Percentiles rank a stretch among this genome's conserved stretches.
These are phyloP conservation scores for Phaseolus coccineus DNA, from an alignment of 331 rosid species.

Conservation along the genomic window DNA sequence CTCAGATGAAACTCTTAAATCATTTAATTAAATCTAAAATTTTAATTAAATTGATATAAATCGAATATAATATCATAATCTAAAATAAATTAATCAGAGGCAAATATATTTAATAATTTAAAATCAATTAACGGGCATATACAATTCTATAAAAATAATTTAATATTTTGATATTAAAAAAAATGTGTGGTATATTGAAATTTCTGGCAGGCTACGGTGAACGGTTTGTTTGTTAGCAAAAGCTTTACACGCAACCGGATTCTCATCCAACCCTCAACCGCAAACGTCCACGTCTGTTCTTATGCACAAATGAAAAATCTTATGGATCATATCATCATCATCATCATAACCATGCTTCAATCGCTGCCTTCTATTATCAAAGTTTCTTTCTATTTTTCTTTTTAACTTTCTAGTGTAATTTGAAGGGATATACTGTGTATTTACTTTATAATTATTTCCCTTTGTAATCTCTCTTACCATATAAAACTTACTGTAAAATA, in stretches of 20 bases:
- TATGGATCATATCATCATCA: not conserved
- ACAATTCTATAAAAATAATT: not conserved
- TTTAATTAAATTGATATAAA: not conserved
- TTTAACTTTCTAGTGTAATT: no score
- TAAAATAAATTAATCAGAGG: not conserved
- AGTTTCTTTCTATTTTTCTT: no score
- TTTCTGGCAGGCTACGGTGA: not conserved
- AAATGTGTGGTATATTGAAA: not conserved
- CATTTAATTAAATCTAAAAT: not conserved
- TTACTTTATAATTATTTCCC: no score
- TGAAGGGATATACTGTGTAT: no score
- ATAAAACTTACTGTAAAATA: no score
- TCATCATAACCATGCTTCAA: not conserved
- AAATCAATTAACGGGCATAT: not conserved
- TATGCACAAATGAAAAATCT: not conserved
- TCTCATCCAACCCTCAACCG: conserved; percentile 45
- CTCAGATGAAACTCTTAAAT: not conserved
- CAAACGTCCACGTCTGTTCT: conserved; percentile 39
- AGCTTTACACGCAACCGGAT: not conserved
- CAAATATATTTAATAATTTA: not conserved
- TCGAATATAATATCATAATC: not conserved
- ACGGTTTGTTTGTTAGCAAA: conserved; percentile 3
- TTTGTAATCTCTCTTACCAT: no score
- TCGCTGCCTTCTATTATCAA: no score
- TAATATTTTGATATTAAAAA: not conserved